Evolutionary conservation across 176 grass and related monocot genomes (phyloP).

Genomic region (Urochloa ruziziensis): DNA sequence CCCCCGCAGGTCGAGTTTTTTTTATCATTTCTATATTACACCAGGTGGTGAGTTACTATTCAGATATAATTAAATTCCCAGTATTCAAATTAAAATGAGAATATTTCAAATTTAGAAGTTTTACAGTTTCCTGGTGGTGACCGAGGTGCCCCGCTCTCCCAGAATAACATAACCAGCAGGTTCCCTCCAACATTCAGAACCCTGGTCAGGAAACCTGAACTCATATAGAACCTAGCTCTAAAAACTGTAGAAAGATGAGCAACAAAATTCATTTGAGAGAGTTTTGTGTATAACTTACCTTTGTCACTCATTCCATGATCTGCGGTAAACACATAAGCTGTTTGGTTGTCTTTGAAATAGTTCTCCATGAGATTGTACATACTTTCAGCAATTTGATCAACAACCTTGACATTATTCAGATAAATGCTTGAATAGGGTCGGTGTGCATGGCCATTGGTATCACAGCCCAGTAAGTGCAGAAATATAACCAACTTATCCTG

Average conservation of each 20-base stretch:
- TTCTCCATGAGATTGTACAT: slow-evolving; percentile 90
- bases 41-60: neutral
- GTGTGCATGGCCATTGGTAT: slow-evolving; percentile 97
- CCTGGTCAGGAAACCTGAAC: neutral
- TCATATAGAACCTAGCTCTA: slow-evolving; percentile 8
- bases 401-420: slow-evolving; percentile 94
- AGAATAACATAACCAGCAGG: neutral
- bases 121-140: slow-evolving; percentile 15
- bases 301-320: slow-evolving; percentile 99
- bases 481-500: slow-evolving; percentile 94
- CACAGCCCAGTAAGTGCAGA: slow-evolving; percentile 90
- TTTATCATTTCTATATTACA: no score
- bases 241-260: neutral
- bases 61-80: neutral
- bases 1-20: no score
- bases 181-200: neutral
- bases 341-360: slow-evolving; percentile 86
- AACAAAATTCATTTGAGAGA: slow-evolving; percentile 6
- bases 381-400: slow-evolving; percentile 87
- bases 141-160: neutral
- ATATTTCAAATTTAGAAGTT: neutral
- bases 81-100: neutral
- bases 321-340: slow-evolving; percentile 87
- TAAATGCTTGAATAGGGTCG: slow-evolving; percentile 91
- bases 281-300: slow-evolving; percentile 45